phyloP scores from a whole-genome alignment of 2,329 filamentous ascomycete species.

The Sclerotinia trifoliorum region DNA sequence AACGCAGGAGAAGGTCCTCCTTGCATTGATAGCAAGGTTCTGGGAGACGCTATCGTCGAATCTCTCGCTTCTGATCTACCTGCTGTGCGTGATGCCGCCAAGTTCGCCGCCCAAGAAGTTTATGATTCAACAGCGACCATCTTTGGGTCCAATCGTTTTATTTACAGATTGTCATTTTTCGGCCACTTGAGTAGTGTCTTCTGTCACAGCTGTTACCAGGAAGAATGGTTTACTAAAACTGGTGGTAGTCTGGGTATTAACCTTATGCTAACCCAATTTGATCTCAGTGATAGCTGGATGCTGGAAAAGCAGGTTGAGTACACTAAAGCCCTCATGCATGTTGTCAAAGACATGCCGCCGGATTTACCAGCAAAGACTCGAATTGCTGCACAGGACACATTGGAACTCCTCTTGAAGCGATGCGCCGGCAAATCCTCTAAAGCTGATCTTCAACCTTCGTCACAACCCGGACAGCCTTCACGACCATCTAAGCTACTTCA shows the following conservation, averaged over 20 bases:
- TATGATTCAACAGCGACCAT: constrained; percentile 74
- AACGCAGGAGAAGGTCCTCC: constrained; percentile 83
- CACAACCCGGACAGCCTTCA: constrained; percentile 55
- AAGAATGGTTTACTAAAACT: constrained; percentile 98
- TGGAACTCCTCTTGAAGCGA: constrained; percentile 74
- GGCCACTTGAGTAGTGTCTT: constrained; percentile 77
- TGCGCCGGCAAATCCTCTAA: constrained; percentile 79
- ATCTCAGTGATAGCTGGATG: constrained; percentile 82
- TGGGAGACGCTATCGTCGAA: constrained; percentile 88
- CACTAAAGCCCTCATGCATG: constrained; percentile 87
- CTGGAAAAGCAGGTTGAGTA: constrained; percentile 81
- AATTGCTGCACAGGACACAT: constrained; percentile 75
- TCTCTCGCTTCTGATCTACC: constrained; percentile 82
- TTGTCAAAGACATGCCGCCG: constrained; percentile 96
- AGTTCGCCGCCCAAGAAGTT: constrained; percentile 73
- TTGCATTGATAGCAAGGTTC: constrained; percentile 78
- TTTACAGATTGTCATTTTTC: constrained; percentile 81
- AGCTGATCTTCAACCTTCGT: constrained; percentile 63
- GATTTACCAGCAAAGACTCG: constrained; percentile 91
- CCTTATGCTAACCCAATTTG: constrained; percentile 78
- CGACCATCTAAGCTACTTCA: constrained; percentile 66
- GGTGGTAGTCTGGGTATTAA: constrained; percentile 89
- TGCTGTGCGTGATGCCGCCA: constrained; percentile 77
- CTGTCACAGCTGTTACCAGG: constrained; percentile 92
- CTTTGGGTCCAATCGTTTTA: constrained; percentile 70